Evolutionary conservation across 805 yeast species (phyloP).

Genomic region (Metschnikowia lochheadii): DNA sequence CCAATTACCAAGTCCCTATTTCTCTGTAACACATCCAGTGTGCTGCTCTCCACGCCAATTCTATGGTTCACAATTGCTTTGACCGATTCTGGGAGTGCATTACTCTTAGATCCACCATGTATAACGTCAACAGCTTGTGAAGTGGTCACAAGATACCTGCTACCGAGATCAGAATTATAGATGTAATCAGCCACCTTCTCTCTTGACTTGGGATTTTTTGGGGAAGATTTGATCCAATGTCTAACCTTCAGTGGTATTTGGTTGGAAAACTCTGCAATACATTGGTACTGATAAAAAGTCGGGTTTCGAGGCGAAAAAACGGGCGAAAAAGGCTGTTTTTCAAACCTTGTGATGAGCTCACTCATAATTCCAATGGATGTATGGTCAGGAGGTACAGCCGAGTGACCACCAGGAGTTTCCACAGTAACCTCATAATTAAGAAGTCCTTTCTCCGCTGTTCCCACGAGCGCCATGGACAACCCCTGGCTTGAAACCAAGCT

Average conservation of each 20-base stretch:
- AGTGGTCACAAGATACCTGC: slow-evolving; percentile 29
- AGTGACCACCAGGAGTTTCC: slow-evolving; percentile 71
- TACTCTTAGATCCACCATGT: slow-evolving; percentile 35
- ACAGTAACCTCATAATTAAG: slow-evolving; percentile 27
- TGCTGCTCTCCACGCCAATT: slow-evolving; percentile 29
- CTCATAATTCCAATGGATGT: slow-evolving; percentile 73
- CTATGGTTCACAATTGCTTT: slow-evolving; percentile 31
- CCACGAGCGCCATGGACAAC: slow-evolving; percentile 11
- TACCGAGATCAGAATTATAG: slow-evolving; percentile 15
- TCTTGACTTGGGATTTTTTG: slow-evolving; percentile 29
- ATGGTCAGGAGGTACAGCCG: slow-evolving; percentile 74
- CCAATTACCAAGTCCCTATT: slow-evolving; percentile 27
- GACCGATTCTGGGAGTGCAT: slow-evolving; percentile 37
- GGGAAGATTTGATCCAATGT: slow-evolving; percentile 31
- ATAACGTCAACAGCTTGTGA: slow-evolving; percentile 34
- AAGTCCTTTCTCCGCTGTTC: slow-evolving; percentile 15
- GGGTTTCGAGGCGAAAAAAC: slow-evolving; percentile 55
- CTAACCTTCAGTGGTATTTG: slow-evolving; percentile 19
- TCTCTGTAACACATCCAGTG: slow-evolving; percentile 19
- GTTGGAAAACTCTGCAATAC: slow-evolving; percentile 46
- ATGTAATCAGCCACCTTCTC: slow-evolving; percentile 18
- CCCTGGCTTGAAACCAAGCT: slow-evolving; percentile 9
- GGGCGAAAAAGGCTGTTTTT: slow-evolving; percentile 49
- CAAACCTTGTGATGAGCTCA: slow-evolving; percentile 46
- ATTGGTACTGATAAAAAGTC: slow-evolving; percentile 51